Evolutionary conservation across 768 basidiomycete genomes (phyloP).

Genomic region (Macrolepiota albuminosa): DNA sequence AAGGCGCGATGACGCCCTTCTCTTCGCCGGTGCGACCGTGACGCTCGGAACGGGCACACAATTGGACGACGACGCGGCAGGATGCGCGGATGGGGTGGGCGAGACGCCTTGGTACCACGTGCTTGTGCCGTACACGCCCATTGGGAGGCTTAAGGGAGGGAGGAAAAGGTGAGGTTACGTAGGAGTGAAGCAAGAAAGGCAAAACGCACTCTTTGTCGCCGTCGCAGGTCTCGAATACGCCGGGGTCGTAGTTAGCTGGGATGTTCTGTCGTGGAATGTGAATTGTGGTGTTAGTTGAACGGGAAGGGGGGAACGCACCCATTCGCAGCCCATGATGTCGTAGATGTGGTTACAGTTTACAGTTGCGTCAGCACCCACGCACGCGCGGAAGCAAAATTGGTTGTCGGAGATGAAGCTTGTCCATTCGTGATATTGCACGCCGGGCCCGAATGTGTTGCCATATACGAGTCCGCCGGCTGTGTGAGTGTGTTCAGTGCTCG

Average conservation of each 20-base stretch:
- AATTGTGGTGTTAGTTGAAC: not conserved
- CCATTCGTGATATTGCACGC: conserved; percentile 72
- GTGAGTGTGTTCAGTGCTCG: not conserved
- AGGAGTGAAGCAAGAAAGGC: not conserved
- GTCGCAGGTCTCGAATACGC: conserved; percentile 62
- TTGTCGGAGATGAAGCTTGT: conserved; percentile 72
- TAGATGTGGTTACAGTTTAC: conserved; percentile 74
- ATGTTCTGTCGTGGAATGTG: conserved; percentile 46
- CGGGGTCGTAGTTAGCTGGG: conserved; percentile 60
- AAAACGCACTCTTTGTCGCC: conserved; percentile 45
- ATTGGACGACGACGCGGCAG: conserved; percentile 56
- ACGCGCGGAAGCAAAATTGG: conserved; percentile 70
- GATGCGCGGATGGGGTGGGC: conserved; percentile 54
- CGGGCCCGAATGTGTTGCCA: conserved; percentile 51
- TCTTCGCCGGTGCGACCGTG: conserved; percentile 22
- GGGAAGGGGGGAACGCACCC: conserved; percentile 27
- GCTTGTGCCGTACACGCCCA: conserved; percentile 71
- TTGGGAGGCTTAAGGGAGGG: conserved; percentile 35
- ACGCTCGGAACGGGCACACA: conserved; percentile 45
- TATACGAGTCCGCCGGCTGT: conserved; percentile 68
- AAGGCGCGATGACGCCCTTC: not conserved
- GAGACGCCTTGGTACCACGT: conserved; percentile 63
- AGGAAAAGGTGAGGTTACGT: not conserved
- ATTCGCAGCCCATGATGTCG: conserved; percentile 60
- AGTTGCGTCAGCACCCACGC: conserved; percentile 53